Conservation (phyloP, 2,329 filamentous ascomycete species). For the Pyrenophora graminea region DNA sequence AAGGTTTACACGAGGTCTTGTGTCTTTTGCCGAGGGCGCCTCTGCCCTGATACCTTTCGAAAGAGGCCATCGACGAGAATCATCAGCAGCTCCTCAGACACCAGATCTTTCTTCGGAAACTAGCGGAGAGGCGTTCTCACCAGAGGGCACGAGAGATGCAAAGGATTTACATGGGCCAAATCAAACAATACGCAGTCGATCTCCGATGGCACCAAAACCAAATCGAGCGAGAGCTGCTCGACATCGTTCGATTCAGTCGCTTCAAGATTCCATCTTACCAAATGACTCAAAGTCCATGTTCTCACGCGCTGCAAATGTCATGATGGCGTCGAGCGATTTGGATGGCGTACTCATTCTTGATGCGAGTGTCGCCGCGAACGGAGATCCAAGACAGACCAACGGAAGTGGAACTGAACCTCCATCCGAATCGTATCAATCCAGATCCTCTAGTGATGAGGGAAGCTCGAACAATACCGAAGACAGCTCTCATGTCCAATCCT, state of each 20-base stretch:
- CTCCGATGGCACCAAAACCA: background rate
- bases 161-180: background rate
- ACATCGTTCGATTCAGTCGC: conserved; percentile 19
- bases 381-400: conserved; percentile 15
- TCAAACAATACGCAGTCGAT: background rate
- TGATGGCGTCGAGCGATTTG: conserved; percentile 38
- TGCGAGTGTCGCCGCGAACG: conserved; percentile 35
- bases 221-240: conserved; percentile 13
- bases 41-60: conserved; percentile 26
- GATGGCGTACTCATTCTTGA: conserved; percentile 44
- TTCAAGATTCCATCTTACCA: conserved; percentile 39
- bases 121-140: background rate
- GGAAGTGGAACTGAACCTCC: conserved; percentile 5
- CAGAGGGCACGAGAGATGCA: background rate
- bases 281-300: conserved; percentile 39
- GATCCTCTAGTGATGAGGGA: conserved; percentile 24
- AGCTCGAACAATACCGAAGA: background rate
- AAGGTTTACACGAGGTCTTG: conserved; percentile 36
- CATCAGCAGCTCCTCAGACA: background rate
- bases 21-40: conserved; percentile 38
- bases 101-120: conserved; percentile 1
- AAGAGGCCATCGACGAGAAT: background rate
- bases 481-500: background rate
- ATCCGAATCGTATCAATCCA: conserved; percentile 17
- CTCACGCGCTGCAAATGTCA: conserved; percentile 38